These are phyloP conservation scores for Lactarius evosmus DNA, from an alignment of 768 basidiomycete species.

Conservation along the genomic window DNA sequence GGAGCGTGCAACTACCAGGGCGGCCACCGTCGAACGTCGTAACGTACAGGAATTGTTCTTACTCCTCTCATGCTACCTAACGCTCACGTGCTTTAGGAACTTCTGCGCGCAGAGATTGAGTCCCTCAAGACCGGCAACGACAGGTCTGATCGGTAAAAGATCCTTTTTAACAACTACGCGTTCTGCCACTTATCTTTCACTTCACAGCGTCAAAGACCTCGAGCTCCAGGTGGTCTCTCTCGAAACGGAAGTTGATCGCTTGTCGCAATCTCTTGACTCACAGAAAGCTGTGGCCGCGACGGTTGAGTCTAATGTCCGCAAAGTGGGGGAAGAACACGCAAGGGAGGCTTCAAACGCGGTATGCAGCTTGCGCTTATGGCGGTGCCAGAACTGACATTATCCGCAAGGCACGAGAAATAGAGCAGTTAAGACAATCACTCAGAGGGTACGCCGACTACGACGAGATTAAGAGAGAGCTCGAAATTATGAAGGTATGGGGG, in stretches of 20 bases:
- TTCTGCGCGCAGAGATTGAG: constrained; percentile 95
- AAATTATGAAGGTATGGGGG: constrained; percentile 88
- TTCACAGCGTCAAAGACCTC: constrained; percentile 60
- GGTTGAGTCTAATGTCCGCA: constrained; percentile 45
- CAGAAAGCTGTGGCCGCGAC: constrained; percentile 53
- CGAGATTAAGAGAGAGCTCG: constrained; percentile 95
- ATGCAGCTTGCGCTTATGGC: neutral
- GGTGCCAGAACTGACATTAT: constrained; percentile 7
- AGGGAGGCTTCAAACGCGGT: constrained; percentile 61
- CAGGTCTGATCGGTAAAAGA: constrained; percentile 58
- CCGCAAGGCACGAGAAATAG: constrained; percentile 59
- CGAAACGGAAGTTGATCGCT: constrained; percentile 69
- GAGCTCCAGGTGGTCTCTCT: constrained; percentile 71
- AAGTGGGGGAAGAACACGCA: constrained; percentile 56
- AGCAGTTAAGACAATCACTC: constrained; percentile 63
- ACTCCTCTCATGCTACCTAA: neutral
- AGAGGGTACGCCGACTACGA: constrained; percentile 85
- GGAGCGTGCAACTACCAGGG: constrained; percentile 90
- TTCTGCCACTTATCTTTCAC: neutral
- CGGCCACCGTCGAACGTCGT: constrained; percentile 87
- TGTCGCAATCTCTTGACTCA: constrained; percentile 61
- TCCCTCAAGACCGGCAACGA: constrained; percentile 77
- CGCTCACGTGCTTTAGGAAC: constrained; percentile 53
- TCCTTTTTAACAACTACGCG: neutral
- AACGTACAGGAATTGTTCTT: constrained; percentile 54